phyloP scores from a whole-genome alignment of 192 early-diverging fungal species.

The Piromyces sp. region DNA sequence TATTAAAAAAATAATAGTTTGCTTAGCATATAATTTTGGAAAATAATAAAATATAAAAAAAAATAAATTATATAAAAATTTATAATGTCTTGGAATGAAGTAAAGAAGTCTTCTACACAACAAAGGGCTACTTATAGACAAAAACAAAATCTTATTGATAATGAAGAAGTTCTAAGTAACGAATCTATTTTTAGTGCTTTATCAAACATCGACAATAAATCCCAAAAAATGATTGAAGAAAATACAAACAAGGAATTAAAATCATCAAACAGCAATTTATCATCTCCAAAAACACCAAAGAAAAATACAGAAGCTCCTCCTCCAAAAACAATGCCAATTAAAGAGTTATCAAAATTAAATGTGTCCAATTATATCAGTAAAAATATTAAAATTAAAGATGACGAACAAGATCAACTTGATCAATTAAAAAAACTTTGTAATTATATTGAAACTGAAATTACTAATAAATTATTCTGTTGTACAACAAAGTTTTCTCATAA shows the following conservation, averaged over 20 bases:
- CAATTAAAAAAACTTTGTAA: neutral
- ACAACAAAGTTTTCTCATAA: neutral
- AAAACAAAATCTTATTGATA: neutral
- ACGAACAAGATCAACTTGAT: neutral
- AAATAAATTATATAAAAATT: neutral
- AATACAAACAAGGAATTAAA: neutral
- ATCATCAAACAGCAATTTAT: neutral
- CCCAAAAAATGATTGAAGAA: neutral
- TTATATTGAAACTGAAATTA: neutral
- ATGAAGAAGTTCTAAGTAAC: neutral
- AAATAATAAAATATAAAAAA: neutral
- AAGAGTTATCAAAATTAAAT: neutral
- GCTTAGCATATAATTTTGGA: too few relatives aligned
- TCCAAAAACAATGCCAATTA: neutral
- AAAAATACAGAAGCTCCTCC: neutral
- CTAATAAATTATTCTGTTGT: neutral
- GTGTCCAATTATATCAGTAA: neutral
- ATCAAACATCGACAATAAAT: neutral
- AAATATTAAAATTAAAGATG: neutral
- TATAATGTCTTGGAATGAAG: neutral
- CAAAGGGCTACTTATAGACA: neutral
- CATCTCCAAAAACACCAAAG: neutral
- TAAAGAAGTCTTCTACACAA: neutral
- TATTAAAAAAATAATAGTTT: too few relatives aligned
- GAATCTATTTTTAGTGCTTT: neutral